A percentile compares a stretch with the other conserved stretches of the same genome.
phyloP scores from a whole-genome alignment of 306 rosid species.

The Abrus pulchellus region DNA sequence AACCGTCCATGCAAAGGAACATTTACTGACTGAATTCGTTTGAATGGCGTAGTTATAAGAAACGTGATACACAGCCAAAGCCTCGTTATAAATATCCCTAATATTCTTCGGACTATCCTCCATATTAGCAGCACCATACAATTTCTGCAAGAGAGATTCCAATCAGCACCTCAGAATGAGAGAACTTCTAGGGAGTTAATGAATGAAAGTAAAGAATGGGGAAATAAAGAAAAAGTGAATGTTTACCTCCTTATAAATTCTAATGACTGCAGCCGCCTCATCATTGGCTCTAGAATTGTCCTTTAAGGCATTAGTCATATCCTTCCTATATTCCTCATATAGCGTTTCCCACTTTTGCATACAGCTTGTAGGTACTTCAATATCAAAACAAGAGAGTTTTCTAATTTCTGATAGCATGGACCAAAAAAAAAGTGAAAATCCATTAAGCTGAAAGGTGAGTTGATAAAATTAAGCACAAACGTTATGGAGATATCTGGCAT shows the following conservation, averaged over 20 bases:
- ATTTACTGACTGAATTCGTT: neutral
- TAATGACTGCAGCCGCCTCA: slow-evolving; percentile 56
- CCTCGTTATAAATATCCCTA: slow-evolving; percentile 62
- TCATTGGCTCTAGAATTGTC: slow-evolving; percentile 25
- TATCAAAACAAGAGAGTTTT: slow-evolving; percentile 68
- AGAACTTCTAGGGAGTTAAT: slow-evolving; percentile 6
- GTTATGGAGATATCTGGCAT: neutral
- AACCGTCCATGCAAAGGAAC: slow-evolving; percentile 74
- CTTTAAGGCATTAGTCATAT: slow-evolving; percentile 51
- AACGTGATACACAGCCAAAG: slow-evolving; percentile 67
- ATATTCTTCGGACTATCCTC: slow-evolving; percentile 53
- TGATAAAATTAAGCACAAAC: neutral
- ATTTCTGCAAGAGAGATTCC: slow-evolving; percentile 46
- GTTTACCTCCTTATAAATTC: slow-evolving; percentile 60
- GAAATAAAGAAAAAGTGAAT: neutral
- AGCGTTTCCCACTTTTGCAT: slow-evolving; percentile 53
- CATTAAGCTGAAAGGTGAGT: neutral
- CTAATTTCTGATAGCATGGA: slow-evolving; percentile 55
- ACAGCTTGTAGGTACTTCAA: slow-evolving; percentile 54
- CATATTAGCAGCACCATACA: slow-evolving; percentile 59
- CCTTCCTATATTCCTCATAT: slow-evolving; percentile 50
- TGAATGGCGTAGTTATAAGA: slow-evolving; percentile 58
- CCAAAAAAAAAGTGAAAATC: slow-evolving; percentile 26
- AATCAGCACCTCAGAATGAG: slow-evolving; percentile 18
- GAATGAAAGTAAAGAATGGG: neutral